These are phyloP conservation scores for Heliamphora exappendiculata DNA, from an alignment of 148 eudicot genomes.

Conservation along the genomic window DNA sequence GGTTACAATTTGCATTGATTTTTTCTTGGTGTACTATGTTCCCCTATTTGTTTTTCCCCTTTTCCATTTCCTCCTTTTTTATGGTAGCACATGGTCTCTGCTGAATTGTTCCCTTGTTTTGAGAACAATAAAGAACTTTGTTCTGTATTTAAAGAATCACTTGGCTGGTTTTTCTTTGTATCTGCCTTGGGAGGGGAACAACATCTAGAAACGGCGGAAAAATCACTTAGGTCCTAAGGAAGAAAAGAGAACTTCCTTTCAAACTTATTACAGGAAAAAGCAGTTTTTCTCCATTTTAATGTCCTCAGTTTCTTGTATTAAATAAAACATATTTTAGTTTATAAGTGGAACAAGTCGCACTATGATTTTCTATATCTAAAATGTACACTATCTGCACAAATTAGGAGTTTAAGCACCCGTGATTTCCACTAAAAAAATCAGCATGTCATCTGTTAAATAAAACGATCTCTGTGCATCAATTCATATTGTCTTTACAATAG, in stretches of 20 bases:
- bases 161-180: no score
- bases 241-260: no score
- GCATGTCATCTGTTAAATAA: no score
- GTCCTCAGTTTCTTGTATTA: not conserved
- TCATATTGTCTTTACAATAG: no score
- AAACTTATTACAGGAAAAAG: no score
- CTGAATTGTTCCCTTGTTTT: not conserved
- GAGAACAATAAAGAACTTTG: not conserved
- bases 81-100: not conserved
- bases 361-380: not conserved
- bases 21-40: not conserved
- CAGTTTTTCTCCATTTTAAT: not conserved
- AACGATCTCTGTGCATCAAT: no score
- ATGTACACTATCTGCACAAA: not conserved
- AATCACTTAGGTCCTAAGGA: no score
- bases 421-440: no score
- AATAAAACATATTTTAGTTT: not conserved
- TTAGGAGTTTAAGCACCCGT: not conserved
- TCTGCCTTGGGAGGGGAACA: not conserved
- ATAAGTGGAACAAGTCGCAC: not conserved
- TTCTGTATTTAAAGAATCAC: not conserved
- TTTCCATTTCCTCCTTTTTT: no score
- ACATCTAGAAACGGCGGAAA: no score
- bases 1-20: not conserved
- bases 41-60: no score